A percentile compares a stretch with the other conserved stretches of the same genome.
Evolutionary conservation across 2,329 filamentous ascomycete genomes (phyloP).

Genomic region (Tolypocladium tropicale): DNA sequence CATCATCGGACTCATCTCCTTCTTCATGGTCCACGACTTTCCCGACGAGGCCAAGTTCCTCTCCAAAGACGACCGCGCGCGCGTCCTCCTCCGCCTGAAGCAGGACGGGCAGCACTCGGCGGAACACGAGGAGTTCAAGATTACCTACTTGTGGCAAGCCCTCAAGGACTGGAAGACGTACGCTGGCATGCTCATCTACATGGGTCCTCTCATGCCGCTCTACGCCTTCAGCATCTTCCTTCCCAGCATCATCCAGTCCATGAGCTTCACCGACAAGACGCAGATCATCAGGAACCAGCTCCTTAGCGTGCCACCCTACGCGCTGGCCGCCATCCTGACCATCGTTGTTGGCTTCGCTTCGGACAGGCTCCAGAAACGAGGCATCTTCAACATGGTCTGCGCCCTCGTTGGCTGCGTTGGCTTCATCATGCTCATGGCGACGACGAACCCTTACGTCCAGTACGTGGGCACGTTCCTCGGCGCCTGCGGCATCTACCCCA

Average conservation of each 20-base stretch:
- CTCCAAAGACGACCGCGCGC: slow-evolving; percentile 54
- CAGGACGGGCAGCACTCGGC: slow-evolving; percentile 66
- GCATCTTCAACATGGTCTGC: slow-evolving; percentile 67
- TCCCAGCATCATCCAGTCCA: slow-evolving; percentile 61
- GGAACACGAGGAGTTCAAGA: slow-evolving; percentile 64
- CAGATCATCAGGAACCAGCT: slow-evolving; percentile 27
- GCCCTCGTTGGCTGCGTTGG: slow-evolving; percentile 64
- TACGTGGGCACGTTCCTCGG: slow-evolving; percentile 81
- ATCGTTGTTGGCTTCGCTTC: slow-evolving; percentile 52
- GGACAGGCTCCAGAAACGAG: slow-evolving; percentile 62
- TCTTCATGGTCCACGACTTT: slow-evolving; percentile 77
- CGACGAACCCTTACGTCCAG: slow-evolving; percentile 53
- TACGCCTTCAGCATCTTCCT: slow-evolving; percentile 72
- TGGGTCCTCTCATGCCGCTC: slow-evolving; percentile 62
- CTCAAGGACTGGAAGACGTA: slow-evolving; percentile 81
- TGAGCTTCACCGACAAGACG: slow-evolving; percentile 28
- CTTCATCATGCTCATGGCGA: slow-evolving; percentile 69
- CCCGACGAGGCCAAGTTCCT: slow-evolving; percentile 69
- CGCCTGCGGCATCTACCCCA: slow-evolving; percentile 80
- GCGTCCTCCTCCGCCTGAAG: slow-evolving; percentile 61
- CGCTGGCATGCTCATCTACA: slow-evolving; percentile 64
- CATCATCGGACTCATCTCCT: slow-evolving; percentile 55
- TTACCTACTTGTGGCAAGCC: slow-evolving; percentile 60
- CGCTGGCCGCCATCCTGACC: slow-evolving; percentile 25
- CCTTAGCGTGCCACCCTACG: slow-evolving; percentile 36